Percentiles rank a stretch among this genome's conserved stretches.
Conservation (phyloP, 31 red algal genomes). For the Bonnemaisonia californica region DNA sequence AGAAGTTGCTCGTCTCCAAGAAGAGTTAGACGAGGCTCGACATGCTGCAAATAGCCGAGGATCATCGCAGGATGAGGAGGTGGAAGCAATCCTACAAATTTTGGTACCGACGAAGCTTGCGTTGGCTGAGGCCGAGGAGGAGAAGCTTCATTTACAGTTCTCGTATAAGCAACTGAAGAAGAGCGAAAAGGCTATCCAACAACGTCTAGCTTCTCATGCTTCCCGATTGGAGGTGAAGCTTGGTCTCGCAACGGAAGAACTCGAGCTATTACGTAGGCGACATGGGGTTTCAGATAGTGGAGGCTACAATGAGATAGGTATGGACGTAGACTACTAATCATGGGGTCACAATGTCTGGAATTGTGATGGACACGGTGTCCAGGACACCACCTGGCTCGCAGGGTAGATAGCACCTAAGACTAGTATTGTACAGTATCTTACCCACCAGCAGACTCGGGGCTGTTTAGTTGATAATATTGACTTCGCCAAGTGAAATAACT, state of each 20-base stretch:
- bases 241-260: constrained; percentile 55
- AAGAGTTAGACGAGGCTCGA: constrained; percentile 16
- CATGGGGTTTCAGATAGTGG: constrained; percentile 1
- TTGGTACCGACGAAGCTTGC: constrained; percentile 61
- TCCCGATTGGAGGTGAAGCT: constrained; percentile 73
- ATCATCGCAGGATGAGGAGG: constrained; percentile 8
- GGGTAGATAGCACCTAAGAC: too few species aligned
- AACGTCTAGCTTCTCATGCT: constrained; percentile 61
- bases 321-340: constrained; percentile 63
- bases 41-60: not conserved
- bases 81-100: constrained; percentile 42
- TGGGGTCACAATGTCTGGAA: too few species aligned
- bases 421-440: too few species aligned
- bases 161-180: constrained; percentile 55
- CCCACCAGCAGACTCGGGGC: too few species aligned
- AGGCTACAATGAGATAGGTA: constrained; percentile 57
- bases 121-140: constrained; percentile 62
- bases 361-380: too few species aligned
- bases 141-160: constrained; percentile 58
- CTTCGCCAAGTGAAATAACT: too few species aligned
- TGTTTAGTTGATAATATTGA: too few species aligned
- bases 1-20: constrained; percentile 28
- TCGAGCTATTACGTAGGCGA: constrained; percentile 40
- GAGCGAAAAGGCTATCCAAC: constrained; percentile 55
- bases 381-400: too few species aligned